Base-by-base conservation (phyloP, 1,284 basidiomycete species). In the Cryptococcus sp. region DNA sequence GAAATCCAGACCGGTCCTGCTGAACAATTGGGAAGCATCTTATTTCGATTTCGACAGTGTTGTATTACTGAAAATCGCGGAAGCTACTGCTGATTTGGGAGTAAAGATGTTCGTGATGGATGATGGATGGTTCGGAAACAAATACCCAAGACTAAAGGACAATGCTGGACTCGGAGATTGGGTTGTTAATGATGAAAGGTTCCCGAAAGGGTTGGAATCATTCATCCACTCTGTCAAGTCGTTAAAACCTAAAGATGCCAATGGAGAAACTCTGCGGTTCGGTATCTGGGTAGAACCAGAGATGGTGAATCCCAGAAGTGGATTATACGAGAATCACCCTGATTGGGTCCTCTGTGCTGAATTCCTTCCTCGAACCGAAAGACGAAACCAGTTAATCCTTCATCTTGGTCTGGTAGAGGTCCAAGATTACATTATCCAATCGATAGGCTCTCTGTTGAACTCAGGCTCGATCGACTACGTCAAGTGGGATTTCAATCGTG, bases 261-360 rank as follows among this genome's bases (percentile, higher is more conserved):
- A 50, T 41, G 48, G 42, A 30, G 42, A 35, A 10, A 53, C 53
- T 15, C 58, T 72, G 47, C 42, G 57, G 45, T 70, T 70, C 35
- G 70, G 70, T 23, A 53, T 72, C 46, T 72, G 70, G 70, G 62
- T 72, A 47, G 70, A 72, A 55, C 68, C 68, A 11, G 68, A 72
- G 55, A 72, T 72, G 70, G 67, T 70, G 59, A 69, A 68, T 49
- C 64, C 62, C 4, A 13, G 47, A 10, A 67, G 64, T 4, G 62
- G 63, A 36, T 55, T 72, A 42, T 70, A 66, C 54, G 65, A 69
- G 38, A 31, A 37, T 0, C 68, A 72, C 55, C 68, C 70, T 4
- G 66, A 69, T 41, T 72, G 67, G 70, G 68, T 60, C 4, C 52
- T 71, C 5, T 57, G 58, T n/a, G 55, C 65, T 2, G 59, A 53